Evolutionary conservation across 1,284 basidiomycete species (phyloP).

Genomic region (Cerrena zonata): DNA sequence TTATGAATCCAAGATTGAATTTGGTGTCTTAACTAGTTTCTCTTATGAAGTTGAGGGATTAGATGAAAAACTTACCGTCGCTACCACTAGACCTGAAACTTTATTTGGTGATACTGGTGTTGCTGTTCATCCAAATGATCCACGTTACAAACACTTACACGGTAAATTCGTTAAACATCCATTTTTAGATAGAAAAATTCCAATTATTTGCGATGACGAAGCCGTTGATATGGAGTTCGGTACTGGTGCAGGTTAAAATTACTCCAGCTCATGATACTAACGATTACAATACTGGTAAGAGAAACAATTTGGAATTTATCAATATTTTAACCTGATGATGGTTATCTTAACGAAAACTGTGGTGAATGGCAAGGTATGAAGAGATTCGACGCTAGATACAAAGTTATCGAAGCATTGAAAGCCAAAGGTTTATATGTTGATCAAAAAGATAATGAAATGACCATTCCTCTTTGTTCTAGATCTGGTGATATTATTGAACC

Average conservation of each 20-base stretch:
- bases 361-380: constrained; percentile 89
- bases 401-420: constrained; percentile 81
- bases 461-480: constrained; percentile 88
- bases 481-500: constrained; percentile 96
- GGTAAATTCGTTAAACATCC: constrained; percentile 92
- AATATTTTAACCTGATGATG: constrained; percentile 97
- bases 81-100: constrained; percentile 97
- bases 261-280: constrained; percentile 99
- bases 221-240: constrained; percentile 94
- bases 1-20: constrained; percentile 93
- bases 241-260: constrained; percentile 96
- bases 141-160: constrained; percentile 91
- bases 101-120: constrained; percentile 98
- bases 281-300: constrained; percentile 90
- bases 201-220: constrained; percentile 78
- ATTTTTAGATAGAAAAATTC: constrained; percentile 82
- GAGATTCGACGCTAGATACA: constrained; percentile 88
- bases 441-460: constrained; percentile 93
- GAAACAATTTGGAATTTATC: constrained; percentile 90
- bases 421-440: constrained; percentile 85
- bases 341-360: constrained; percentile 90
- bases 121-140: constrained; percentile 92
- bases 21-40: constrained; percentile 94
- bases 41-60: constrained; percentile 87
- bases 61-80: constrained; percentile 91